Evolutionary conservation across 2,329 filamentous ascomycete genomes (phyloP), one percentile per base, ranked within the genome.

Genomic region (Fusarium circinatum): DNA sequence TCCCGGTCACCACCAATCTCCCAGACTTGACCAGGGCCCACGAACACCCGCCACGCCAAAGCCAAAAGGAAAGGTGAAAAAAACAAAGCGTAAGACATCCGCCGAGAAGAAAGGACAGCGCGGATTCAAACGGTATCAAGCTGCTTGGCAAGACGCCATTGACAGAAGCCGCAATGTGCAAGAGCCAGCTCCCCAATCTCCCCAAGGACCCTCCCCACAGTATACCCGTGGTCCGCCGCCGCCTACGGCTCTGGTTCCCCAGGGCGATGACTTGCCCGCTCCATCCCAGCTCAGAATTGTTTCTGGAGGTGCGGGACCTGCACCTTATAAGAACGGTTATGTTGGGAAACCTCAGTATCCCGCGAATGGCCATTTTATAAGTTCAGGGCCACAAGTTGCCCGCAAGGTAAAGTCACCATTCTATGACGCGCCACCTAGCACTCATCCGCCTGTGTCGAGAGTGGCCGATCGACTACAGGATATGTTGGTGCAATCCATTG

Each of bases 61-160:
- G 36, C 59, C 62, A 48, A 77, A 76, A 38, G 70, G 67, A 67
- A 78, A 74, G 55, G 71, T 74, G 55, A 75, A 74, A 60, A 79
- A 79, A 55, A 73, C 76, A 47, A 82, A 80, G 55, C 72, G 75
- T 74, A 78, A 76, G 68, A 76, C 62, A 59, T 62, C 71, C 38
- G 54, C 75, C 30, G 78, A 79, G 26, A 82, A 80, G 70, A 84
- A 79, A 70, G 79, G 81, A 34, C 84, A 85, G 54, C 81, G 84
- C 39, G 85, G 85, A 5, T 87, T 87, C 67, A 83, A 84, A 71
- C 80, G 86, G 70, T 87, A 87, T 59, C 81, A 84, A 68, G 85
- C 82, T 24, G 85, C 82, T n/a, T 84, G 83, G 82, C 80, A 83
- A 65, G 81, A 83, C 47, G 83, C 83, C 26, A 77, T 84, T 42